Evolutionary conservation across 495 filamentous ascomycete genomes (phyloP).

Genomic region (Aspergillus funiculosus): DNA sequence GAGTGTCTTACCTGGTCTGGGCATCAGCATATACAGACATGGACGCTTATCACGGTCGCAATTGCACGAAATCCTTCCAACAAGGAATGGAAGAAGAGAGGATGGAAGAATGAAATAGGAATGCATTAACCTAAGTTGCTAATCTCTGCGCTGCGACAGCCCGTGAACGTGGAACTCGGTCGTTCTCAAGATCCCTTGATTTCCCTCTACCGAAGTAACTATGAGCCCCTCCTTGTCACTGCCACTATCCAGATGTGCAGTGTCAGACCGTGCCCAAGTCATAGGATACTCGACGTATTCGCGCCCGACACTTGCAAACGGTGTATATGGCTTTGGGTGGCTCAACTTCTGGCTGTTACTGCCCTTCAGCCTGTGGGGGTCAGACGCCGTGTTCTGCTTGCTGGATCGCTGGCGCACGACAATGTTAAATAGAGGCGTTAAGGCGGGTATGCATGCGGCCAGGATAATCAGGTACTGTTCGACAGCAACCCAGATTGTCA

Average conservation of each 20-base stretch:
- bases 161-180: constrained; percentile 12
- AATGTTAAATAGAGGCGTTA: constrained; percentile 13
- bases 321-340: not conserved
- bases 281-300: constrained; percentile 10
- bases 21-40: too few species aligned
- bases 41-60: too few species aligned
- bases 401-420: constrained; percentile 1
- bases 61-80: too few species aligned
- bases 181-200: constrained; percentile 9
- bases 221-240: not conserved
- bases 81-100: too few species aligned
- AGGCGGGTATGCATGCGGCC: constrained; percentile 9
- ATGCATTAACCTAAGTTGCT: too few species aligned
- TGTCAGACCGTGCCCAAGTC: constrained; percentile 1
- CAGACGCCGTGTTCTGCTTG: too few species aligned
- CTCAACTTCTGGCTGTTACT: not conserved
- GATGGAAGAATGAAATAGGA: too few species aligned
- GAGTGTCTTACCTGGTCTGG: too few species aligned
- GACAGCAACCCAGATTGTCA: constrained; percentile 9
- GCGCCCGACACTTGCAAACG: constrained; percentile 5
- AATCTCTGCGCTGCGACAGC: too few species aligned
- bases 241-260: not conserved
- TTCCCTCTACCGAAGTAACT: not conserved
- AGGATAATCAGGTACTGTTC: constrained; percentile 14
- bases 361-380: not conserved